Evolutionary conservation across 2,329 filamentous ascomycete species (phyloP).

Genomic region (Saccharata proteae): DNA sequence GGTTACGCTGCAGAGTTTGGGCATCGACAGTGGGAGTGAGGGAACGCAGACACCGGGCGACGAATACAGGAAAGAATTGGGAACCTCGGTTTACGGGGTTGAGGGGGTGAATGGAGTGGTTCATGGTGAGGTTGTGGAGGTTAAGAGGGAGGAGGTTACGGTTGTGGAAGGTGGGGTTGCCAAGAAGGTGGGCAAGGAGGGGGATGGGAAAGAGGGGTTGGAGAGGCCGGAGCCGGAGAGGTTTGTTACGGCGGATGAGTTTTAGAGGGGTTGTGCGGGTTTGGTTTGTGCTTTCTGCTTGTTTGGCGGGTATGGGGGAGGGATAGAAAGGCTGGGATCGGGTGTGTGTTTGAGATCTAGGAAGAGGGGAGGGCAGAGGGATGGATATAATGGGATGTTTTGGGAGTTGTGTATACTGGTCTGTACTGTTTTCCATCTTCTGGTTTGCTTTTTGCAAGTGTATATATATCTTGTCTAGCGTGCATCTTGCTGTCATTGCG

Average conservation of each 20-base stretch:
- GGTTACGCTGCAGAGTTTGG: slow-evolving; percentile 5
- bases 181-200: slow-evolving; percentile 1
- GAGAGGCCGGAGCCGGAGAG: slow-evolving; percentile 34
- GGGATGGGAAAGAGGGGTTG: slow-evolving; percentile 6
- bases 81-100: neutral
- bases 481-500: no score
- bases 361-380: no score
- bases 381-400: no score
- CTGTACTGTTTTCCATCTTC: no score
- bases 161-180: neutral
- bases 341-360: no score
- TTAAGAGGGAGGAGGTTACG: neutral
- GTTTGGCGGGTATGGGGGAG: no score
- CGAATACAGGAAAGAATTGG: neutral
- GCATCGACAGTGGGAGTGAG: slow-evolving; percentile 3
- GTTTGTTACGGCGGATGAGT: slow-evolving; percentile 41
- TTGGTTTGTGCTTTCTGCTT: no score
- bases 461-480: no score
- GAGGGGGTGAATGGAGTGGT: neutral
- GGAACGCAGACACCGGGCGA: neutral
- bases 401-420: no score
- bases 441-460: no score
- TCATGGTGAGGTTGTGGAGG: neutral
- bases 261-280: no score
- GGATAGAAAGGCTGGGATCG: no score